phyloP scores from a whole-genome alignment of 441 rosid species.

The Eutrema salsugineum region DNA sequence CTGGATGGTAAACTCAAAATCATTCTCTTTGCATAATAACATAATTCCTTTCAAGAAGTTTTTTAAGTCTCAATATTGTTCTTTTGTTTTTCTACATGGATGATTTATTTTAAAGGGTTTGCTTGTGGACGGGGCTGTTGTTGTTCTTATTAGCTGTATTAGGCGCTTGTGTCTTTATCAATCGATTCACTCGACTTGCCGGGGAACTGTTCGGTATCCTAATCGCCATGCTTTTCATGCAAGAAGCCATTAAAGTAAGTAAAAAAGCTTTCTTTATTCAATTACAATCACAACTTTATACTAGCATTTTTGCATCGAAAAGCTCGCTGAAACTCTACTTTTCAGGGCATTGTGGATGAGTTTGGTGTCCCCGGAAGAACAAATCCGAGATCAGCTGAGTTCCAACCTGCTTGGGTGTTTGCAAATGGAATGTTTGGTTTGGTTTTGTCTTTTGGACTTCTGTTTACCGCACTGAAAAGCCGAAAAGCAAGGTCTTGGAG shows the following conservation, averaged over 20 bases:
- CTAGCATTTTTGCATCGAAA: background rate
- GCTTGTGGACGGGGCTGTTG: conserved; percentile 72
- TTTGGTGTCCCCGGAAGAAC: conserved; percentile 55
- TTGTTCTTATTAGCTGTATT: conserved; percentile 60
- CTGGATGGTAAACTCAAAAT: conserved; percentile 51
- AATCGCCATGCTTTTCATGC: conserved; percentile 75
- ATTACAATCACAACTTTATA: background rate
- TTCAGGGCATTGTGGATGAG: conserved; percentile 60
- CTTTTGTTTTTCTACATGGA: background rate
- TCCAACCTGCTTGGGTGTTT: conserved; percentile 64
- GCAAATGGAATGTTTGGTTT: conserved; percentile 69
- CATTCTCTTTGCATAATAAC: background rate
- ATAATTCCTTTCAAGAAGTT: background rate
- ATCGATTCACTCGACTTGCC: conserved; percentile 66
- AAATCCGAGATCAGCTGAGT: conserved; percentile 44
- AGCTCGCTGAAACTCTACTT: background rate
- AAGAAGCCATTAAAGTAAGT: conserved; percentile 61
- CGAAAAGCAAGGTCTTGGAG: conserved; percentile 70
- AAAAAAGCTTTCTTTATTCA: background rate
- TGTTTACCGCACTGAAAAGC: conserved; percentile 55
- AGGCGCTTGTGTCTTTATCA: conserved; percentile 69
- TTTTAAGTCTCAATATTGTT: background rate
- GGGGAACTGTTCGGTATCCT: conserved; percentile 73
- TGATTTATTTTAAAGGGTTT: conserved; percentile 47
- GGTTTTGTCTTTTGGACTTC: conserved; percentile 59